A percentile compares a stretch with the other conserved stretches of the same genome.
Evolutionary conservation across 306 rosid genomes (phyloP).

Genomic region (Glycine latifolia): DNA sequence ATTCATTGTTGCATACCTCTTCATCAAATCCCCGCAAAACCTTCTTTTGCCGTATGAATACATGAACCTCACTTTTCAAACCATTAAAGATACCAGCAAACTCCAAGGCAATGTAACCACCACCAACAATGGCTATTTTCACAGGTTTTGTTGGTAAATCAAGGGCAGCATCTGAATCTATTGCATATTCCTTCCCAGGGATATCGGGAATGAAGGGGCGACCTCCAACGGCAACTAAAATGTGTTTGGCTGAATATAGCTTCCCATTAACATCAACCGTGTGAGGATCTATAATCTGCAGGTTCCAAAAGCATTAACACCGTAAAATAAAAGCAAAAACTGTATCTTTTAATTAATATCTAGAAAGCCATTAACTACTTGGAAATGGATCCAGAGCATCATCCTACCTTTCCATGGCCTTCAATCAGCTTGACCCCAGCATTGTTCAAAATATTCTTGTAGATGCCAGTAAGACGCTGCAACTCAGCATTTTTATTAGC

Average conservation of each 20-base stretch:
- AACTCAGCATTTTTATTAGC: conserved; percentile 98
- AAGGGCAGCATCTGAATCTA: conserved; percentile 98
- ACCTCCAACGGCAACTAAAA: conserved; percentile 84
- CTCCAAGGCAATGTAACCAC: conserved; percentile 97
- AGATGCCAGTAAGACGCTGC: conserved; percentile 91
- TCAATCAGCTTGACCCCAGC: conserved; percentile 76
- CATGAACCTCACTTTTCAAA: conserved; percentile 79
- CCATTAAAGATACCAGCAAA: conserved; percentile 98
- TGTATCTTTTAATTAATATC: neutral
- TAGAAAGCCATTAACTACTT: neutral
- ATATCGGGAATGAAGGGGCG: conserved; percentile 96
- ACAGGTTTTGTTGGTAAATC: conserved; percentile 88
- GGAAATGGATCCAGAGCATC: conserved; percentile 26
- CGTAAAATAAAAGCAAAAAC: conserved; percentile 18
- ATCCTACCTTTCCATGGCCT: conserved; percentile 92
- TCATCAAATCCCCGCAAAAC: conserved; percentile 97
- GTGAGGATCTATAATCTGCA: conserved; percentile 86
- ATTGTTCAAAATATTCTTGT: conserved; percentile 76
- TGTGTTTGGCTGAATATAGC: conserved; percentile 84
- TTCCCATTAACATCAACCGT: conserved; percentile 88
- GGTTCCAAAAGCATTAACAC: conserved; percentile 42
- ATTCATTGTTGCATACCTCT: conserved; percentile 67
- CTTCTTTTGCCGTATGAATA: conserved; percentile 85
- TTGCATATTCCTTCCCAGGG: conserved; percentile 84
- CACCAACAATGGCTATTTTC: conserved; percentile 97